Conservation (phyloP, 2,329 filamentous ascomycete species). For the Penicillium sp. region DNA sequence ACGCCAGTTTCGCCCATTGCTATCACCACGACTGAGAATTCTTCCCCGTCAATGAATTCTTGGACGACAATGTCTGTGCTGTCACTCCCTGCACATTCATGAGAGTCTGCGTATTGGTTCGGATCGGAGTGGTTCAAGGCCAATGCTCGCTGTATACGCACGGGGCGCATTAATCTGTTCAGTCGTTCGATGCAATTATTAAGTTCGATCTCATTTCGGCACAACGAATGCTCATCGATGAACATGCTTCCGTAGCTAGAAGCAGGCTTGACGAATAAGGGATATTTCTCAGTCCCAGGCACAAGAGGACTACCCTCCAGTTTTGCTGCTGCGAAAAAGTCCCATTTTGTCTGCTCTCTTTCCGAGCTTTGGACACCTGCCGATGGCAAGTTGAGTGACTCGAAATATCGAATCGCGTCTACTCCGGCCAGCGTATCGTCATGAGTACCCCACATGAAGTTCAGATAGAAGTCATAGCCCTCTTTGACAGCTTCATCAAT, state of each 20-base stretch:
- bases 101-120: not conserved
- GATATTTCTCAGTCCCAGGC: slow-evolving; percentile 19
- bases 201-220: slow-evolving; percentile 18
- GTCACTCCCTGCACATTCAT: not conserved
- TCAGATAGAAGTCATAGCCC: slow-evolving; percentile 29
- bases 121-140: not conserved
- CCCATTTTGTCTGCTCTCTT: slow-evolving; percentile 22
- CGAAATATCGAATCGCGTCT: slow-evolving; percentile 26
- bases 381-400: slow-evolving; percentile 21
- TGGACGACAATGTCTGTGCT: slow-evolving; percentile 26
- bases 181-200: slow-evolving; percentile 8
- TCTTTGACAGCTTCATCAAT: slow-evolving; percentile 24
- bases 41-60: slow-evolving; percentile 25
- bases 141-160: slow-evolving; percentile 6
- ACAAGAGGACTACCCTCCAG: slow-evolving; percentile 16
- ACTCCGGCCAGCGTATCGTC: slow-evolving; percentile 29
- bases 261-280: slow-evolving; percentile 28
- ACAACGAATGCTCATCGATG: slow-evolving; percentile 24
- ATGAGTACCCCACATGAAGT: slow-evolving; percentile 29
- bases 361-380: slow-evolving; percentile 25
- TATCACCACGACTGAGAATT: slow-evolving; percentile 25
- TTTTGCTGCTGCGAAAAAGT: slow-evolving; percentile 24
- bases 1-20: slow-evolving; percentile 23
- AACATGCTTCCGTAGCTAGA: slow-evolving; percentile 23
- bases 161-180: slow-evolving; percentile 13